Percentiles rank a stretch among this genome's conserved stretches.
Conservation (phyloP, 768 basidiomycete genomes). For the Naganishia vaughanmartiniae region DNA sequence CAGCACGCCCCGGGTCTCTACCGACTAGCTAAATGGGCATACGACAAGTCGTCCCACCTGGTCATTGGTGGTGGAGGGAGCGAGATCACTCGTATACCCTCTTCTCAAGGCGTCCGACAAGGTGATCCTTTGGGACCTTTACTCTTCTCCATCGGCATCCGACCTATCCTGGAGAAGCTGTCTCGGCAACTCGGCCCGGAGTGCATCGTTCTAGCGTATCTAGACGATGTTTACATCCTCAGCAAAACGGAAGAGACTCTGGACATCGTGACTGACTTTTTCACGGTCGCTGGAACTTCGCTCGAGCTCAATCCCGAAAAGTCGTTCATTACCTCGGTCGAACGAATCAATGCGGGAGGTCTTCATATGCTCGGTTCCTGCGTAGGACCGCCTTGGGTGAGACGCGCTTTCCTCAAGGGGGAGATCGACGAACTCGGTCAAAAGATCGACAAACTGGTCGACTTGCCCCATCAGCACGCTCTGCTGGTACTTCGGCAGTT, state of each 20-base stretch:
- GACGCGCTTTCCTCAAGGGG: too few relatives aligned
- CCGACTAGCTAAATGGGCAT: constrained; percentile 26
- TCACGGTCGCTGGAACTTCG: neutral
- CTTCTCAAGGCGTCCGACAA: constrained; percentile 37
- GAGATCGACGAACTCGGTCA: too few relatives aligned
- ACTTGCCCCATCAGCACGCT: too few relatives aligned
- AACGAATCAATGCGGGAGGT: neutral
- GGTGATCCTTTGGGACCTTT: constrained; percentile 37
- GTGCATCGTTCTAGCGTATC: too few relatives aligned
- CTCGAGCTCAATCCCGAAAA: constrained; percentile 28
- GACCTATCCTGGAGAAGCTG: constrained; percentile 28
- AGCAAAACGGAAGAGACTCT: too few relatives aligned
- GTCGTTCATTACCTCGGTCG: constrained; percentile 13
- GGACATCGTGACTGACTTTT: constrained; percentile 6
- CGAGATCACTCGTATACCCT: neutral
- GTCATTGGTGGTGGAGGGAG: neutral
- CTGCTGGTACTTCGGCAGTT: too few relatives aligned
- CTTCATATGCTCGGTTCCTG: constrained; percentile 15
- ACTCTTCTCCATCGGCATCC: constrained; percentile 34
- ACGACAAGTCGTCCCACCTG: constrained; percentile 8
- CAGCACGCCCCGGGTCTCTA: constrained; percentile 33
- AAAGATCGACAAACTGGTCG: too few relatives aligned
- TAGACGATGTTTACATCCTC: too few relatives aligned
- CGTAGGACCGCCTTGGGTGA: too few relatives aligned
- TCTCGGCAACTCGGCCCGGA: constrained; percentile 27